A percentile compares a stretch with the other conserved stretches of the same genome.
Evolutionary conservation across 306 rosid genomes (phyloP).

Genomic region (Astragalus glycyphyllos): DNA sequence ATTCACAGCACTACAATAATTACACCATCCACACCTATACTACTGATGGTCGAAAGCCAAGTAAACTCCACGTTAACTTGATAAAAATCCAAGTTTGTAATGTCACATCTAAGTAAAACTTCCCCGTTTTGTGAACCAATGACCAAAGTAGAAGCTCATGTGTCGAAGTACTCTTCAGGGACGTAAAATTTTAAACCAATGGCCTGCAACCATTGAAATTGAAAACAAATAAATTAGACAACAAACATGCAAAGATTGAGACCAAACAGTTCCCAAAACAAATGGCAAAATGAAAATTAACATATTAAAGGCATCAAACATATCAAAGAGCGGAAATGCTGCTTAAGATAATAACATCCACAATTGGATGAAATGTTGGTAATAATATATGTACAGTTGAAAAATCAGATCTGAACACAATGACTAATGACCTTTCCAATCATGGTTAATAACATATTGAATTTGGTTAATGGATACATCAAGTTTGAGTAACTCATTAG

Average conservation of each 20-base stretch:
- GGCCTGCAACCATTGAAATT: slow-evolving; percentile 61
- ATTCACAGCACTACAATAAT: slow-evolving; percentile 1
- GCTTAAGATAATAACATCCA: slow-evolving; percentile 21
- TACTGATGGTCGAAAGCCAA: slow-evolving; percentile 5
- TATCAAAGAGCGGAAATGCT: neutral
- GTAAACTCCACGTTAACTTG: neutral
- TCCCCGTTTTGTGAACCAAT: slow-evolving; percentile 8
- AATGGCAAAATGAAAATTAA: slow-evolving; percentile 5
- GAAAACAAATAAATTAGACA: slow-evolving; percentile 11
- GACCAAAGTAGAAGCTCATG: slow-evolving; percentile 38
- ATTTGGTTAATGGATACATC: too few relatives aligned
- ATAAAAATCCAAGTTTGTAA: slow-evolving; percentile 32
- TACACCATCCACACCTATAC: slow-evolving; percentile 29
- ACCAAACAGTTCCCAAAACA: slow-evolving; percentile 14
- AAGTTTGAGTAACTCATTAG: too few relatives aligned
- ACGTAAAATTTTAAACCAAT: slow-evolving; percentile 74
- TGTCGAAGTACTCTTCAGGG: slow-evolving; percentile 73
- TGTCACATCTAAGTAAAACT: slow-evolving; percentile 8
- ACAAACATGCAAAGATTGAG: slow-evolving; percentile 16
- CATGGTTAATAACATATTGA: too few relatives aligned
- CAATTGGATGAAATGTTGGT: slow-evolving; percentile 15
- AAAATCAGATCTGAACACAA: too few relatives aligned
- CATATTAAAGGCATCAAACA: neutral
- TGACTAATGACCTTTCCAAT: too few relatives aligned
- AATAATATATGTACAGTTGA: too few relatives aligned